Percentiles rank a stretch among this genome's conserved stretches.
These are phyloP conservation scores for Podaxis carcinomalis DNA, from an alignment of 768 basidiomycete genomes.

Conservation along the genomic window DNA sequence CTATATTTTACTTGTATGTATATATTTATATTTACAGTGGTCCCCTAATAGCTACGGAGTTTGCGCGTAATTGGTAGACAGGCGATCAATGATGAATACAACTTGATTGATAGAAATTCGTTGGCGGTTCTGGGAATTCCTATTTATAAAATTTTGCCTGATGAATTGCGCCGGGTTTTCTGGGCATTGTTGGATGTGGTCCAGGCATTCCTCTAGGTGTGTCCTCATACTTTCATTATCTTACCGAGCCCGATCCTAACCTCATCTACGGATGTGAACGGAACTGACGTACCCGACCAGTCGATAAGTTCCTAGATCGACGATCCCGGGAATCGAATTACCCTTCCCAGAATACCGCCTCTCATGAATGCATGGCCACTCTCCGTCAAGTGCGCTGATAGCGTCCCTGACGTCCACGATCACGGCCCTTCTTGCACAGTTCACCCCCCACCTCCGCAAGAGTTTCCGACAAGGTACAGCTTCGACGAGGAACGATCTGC, in stretches of 20 bases:
- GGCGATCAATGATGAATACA: background rate
- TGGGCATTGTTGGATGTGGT: too few species aligned
- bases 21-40: background rate
- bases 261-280: background rate
- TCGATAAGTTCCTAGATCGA: background rate
- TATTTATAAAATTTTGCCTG: background rate
- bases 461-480: background rate
- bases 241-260: background rate
- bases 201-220: too few species aligned
- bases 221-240: too few species aligned
- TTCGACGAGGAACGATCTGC: conserved; percentile 4
- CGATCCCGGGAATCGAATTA: background rate
- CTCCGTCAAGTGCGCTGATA: background rate
- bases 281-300: background rate
- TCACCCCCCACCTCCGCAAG: background rate
- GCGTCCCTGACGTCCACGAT: background rate
- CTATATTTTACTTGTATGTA: background rate
- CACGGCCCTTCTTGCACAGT: background rate
- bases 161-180: background rate
- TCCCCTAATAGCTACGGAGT: background rate
- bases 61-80: background rate
- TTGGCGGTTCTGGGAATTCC: conserved; percentile 3
- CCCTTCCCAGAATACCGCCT: too few species aligned
- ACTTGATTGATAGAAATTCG: background rate
- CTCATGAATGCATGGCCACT: background rate